Evolutionary conservation across 2,329 filamentous ascomycete species (phyloP).

Genomic region (Ascochyta koolunga): DNA sequence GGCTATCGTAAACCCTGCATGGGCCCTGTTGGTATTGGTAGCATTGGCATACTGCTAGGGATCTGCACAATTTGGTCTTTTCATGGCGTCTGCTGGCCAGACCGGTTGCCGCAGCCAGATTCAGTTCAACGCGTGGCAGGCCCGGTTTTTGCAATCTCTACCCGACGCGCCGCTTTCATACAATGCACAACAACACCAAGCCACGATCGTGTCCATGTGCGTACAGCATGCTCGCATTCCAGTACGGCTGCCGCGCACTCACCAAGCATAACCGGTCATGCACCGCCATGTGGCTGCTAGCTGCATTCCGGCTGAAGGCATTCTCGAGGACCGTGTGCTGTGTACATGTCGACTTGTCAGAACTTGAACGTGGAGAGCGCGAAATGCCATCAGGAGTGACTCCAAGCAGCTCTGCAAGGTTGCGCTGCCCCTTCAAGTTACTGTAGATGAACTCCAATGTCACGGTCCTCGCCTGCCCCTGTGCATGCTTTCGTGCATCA

Average conservation of each 20-base stretch:
- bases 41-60: slow-evolving; percentile 16
- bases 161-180: slow-evolving; percentile 8
- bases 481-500: slow-evolving; percentile 3
- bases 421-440: slow-evolving; percentile 3
- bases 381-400: not conserved
- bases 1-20: slow-evolving; percentile 29
- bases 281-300: slow-evolving; percentile 9
- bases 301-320: slow-evolving; percentile 6
- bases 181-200: slow-evolving; percentile 9
- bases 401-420: not conserved
- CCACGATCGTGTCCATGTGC: not conserved
- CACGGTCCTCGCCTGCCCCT: slow-evolving; percentile 1
- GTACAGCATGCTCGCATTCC: slow-evolving; percentile 1
- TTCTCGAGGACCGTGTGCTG: not conserved
- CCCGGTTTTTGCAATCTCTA: slow-evolving; percentile 20
- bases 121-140: slow-evolving; percentile 24
- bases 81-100: slow-evolving; percentile 26
- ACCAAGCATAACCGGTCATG: too few relatives aligned
- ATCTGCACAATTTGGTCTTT: slow-evolving; percentile 28
- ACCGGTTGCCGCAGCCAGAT: slow-evolving; percentile 15
- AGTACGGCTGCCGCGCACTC: not conserved
- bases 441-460: not conserved
- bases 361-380: not conserved
- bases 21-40: slow-evolving; percentile 20
- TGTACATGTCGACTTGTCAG: not conserved